A percentile compares a stretch with the other conserved stretches of the same genome.
Conservation (phyloP, 306 rosid genomes). For the Lathyrus tuberosus region DNA sequence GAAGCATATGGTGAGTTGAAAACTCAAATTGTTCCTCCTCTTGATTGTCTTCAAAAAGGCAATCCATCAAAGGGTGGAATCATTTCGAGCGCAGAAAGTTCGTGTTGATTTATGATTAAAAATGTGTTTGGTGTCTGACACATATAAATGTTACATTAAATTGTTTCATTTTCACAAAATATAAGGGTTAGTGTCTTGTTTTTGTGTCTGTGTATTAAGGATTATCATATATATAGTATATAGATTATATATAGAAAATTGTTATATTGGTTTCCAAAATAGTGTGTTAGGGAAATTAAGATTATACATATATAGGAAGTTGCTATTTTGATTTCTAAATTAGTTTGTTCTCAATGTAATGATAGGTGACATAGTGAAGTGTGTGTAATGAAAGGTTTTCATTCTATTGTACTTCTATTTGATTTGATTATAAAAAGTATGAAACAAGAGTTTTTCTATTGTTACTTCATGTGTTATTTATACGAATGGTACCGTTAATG, state of each 20-base stretch:
- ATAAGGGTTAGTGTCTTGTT: neutral
- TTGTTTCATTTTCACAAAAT: neutral
- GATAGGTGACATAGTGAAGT: neutral
- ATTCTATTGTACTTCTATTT: neutral
- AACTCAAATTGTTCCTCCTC: conserved; percentile 58
- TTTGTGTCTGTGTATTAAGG: too few species aligned
- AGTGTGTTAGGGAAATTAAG: neutral
- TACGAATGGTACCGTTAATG: too few species aligned
- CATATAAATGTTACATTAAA: neutral
- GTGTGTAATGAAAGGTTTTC: neutral
- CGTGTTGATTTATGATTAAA: conserved; percentile 45
- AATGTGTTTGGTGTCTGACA: neutral
- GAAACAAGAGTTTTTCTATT: too few species aligned
- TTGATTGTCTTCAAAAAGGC: conserved; percentile 59
- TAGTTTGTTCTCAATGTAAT: conserved; percentile 1
- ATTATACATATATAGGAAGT: neutral
- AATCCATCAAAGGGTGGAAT: conserved; percentile 43
- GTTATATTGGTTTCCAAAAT: neutral
- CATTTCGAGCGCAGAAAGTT: conserved; percentile 36
- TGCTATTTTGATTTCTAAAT: neutral
- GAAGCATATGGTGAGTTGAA: conserved; percentile 70
- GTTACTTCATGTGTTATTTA: too few species aligned
- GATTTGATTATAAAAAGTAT: neutral
- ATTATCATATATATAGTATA: too few species aligned
- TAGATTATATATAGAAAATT: neutral